Base-by-base conservation (phyloP, 495 filamentous ascomycete genomes). In the Aspergillus homomorphus region DNA sequence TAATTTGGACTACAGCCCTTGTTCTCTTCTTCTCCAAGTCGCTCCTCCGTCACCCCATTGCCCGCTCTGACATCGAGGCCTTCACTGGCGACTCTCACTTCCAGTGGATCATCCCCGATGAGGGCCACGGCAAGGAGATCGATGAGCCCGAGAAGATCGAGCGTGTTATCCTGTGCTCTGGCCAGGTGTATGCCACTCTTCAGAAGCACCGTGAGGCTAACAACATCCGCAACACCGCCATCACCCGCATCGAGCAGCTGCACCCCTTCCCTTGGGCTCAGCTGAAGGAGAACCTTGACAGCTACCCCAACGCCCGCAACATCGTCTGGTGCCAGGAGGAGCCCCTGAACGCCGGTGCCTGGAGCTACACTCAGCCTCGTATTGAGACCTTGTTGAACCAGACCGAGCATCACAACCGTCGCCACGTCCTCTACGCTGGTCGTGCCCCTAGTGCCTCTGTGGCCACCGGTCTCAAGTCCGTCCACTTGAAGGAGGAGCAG, bases 191-290 rank as follows among this genome's bases (percentile, higher is more conserved):
- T 73, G 88, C 87, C 41, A 84, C 92, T 19, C 85, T 98, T 28
- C 72, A 87, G 79, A 98, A 98, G 80, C 83, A 96, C 81, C 94
- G 95, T 66, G 85, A 89, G 61, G 77, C 87, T 63, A 85, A 94
- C 65, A 83, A 87, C 56, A 80, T 96, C 72, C 89, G 90, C 69
- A 85, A 96, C 73, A 87, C 91, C 20, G 94, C 91, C 71, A 88
- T 98, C 75, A 95, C 90, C 45, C 91, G 94, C 67, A 85, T 98
- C 65, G 94, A 98, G 79, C 94, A 98, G 79, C 84, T 98, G 26
- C 89, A 98, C 76, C 94, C 94, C 66, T 98, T 98, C 91, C 94
- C 94, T 5, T 98, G 94, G 93, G 87, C 89, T 63, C 90, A 93
- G 78, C 85, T 98, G 45, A 87, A 87, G 74, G 92, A 97, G 71